Evolutionary conservation across 106 monocot genomes (phyloP).

Genomic region (Dendrobium officinale): DNA sequence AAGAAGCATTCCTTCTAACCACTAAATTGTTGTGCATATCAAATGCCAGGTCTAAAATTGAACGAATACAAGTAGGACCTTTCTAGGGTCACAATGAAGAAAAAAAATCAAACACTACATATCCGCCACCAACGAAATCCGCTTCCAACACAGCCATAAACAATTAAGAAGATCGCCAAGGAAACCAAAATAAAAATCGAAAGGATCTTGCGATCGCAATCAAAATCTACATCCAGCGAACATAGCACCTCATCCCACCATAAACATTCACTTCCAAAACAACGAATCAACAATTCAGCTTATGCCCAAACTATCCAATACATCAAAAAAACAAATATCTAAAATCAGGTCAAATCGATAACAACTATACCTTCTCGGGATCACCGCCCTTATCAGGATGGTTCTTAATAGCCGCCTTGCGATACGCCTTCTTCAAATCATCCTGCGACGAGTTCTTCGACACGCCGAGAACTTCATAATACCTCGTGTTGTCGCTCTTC

Average conservation of each 20-base stretch:
- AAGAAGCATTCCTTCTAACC: too few species aligned
- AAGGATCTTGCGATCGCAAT: background rate
- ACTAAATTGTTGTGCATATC: too few species aligned
- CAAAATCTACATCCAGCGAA: background rate
- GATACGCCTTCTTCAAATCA: constrained; percentile 54
- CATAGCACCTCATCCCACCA: too few species aligned
- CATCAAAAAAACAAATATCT: background rate
- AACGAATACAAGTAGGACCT: too few species aligned
- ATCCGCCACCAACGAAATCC: too few species aligned
- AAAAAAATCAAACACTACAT: too few species aligned
- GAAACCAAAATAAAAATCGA: background rate
- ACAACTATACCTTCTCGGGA: constrained; percentile 42
- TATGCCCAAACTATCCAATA: background rate
- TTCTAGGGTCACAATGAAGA: too few species aligned
- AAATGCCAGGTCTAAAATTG: too few species aligned
- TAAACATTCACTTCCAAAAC: background rate
- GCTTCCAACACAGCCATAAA: too few species aligned
- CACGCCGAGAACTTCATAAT: constrained; percentile 13
- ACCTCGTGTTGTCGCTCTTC: constrained; percentile 20
- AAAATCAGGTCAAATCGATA: background rate
- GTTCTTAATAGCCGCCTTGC: constrained; percentile 65
- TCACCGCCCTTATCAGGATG: constrained; percentile 65
- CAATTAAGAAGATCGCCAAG: too few species aligned
- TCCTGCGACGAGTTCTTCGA: constrained; percentile 45
- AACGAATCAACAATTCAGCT: background rate